These are phyloP conservation scores for Fomitopsis pinicola DNA, from an alignment of 1,284 basidiomycete genomes.

Conservation along the genomic window DNA sequence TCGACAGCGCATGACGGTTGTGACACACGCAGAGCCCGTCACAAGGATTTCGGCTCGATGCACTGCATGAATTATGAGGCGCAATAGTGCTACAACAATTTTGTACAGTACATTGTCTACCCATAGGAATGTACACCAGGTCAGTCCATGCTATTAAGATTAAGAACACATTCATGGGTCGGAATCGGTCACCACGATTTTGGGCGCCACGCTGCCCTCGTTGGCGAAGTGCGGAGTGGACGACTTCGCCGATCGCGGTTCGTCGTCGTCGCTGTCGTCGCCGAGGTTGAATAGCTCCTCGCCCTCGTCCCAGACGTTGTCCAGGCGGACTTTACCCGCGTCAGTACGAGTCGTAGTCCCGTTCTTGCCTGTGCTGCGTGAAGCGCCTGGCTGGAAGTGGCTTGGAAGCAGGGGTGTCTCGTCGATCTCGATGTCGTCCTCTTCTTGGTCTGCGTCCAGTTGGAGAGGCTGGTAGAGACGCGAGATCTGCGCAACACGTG, in stretches of 20 bases:
- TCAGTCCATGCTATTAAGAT: background rate
- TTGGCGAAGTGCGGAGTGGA: slow-evolving; percentile 5
- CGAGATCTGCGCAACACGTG: slow-evolving; percentile 46
- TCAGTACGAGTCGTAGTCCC: slow-evolving; percentile 14
- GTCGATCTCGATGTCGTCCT: slow-evolving; percentile 43
- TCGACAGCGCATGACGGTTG: background rate
- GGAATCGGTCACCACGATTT: slow-evolving; percentile 20
- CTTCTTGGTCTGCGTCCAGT: slow-evolving; percentile 45
- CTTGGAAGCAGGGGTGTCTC: slow-evolving; percentile 58
- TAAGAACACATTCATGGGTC: slow-evolving; percentile 2
- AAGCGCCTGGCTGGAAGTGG: slow-evolving; percentile 26
- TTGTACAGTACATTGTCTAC: background rate
- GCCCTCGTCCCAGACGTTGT: slow-evolving; percentile 73
- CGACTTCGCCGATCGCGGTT: slow-evolving; percentile 10
- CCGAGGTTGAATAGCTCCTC: slow-evolving; percentile 76
- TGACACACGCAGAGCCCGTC: too few relatives aligned
- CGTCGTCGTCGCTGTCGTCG: slow-evolving; percentile 55
- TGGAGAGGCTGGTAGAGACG: slow-evolving; percentile 70
- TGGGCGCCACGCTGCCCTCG: slow-evolving; percentile 11
- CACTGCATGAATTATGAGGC: background rate
- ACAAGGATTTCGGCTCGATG: background rate
- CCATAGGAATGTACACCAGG: background rate
- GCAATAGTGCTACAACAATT: background rate
- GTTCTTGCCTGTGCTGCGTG: slow-evolving; percentile 15
- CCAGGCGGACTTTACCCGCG: slow-evolving; percentile 33